Evolutionary conservation across 2,329 filamentous ascomycete species (phyloP), one percentile per base, ranked within the genome.

Genomic region (Macrophomina tecta): DNA sequence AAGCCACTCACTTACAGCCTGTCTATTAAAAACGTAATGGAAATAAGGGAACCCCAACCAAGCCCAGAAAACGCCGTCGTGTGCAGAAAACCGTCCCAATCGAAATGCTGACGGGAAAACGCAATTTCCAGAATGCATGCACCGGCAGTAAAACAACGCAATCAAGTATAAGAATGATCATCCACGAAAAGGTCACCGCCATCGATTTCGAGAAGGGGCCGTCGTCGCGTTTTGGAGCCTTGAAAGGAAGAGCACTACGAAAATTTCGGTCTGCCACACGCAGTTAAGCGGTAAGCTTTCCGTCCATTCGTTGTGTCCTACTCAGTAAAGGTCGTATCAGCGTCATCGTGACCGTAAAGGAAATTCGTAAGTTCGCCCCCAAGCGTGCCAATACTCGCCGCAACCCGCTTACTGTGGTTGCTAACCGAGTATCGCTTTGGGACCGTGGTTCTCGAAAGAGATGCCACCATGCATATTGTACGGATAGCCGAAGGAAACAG

Each of bases 391-490:
- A 53, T n/a, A 38, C 9, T 30, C 58, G 65, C n/a, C 53, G 64
- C 60, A 40, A 49, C 49, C n/a, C 14, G 36, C 48, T 62, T 30
- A 36, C 65, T 36, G 46, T 53, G 48, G 48, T 63, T 67, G 46
- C 60, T 58, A 75, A 28, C 79, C 77, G 64, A 70, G 75, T 45
- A 80, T 79, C 45, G 76, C 75, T 67, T 82, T 81, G n/a, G 81
- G 81, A 3, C 81, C 78, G 60, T 82, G 81, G 61, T 78, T 76
- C 68, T 83, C 82, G 56, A 77, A 75, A 63, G 84, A 79, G 65
- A 83, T 79, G 46, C 77, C 78, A 69, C 77, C 78, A 67, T 81
- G 79, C 73, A 76, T 74, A 53, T 72, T 73, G 71, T 81, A 84
- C 23, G 80, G 77, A 72, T 81, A 82, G 63, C 77, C 75, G 66